Conservation (phyloP, 331 rosid species). For the Pyracantha coccinea region DNA sequence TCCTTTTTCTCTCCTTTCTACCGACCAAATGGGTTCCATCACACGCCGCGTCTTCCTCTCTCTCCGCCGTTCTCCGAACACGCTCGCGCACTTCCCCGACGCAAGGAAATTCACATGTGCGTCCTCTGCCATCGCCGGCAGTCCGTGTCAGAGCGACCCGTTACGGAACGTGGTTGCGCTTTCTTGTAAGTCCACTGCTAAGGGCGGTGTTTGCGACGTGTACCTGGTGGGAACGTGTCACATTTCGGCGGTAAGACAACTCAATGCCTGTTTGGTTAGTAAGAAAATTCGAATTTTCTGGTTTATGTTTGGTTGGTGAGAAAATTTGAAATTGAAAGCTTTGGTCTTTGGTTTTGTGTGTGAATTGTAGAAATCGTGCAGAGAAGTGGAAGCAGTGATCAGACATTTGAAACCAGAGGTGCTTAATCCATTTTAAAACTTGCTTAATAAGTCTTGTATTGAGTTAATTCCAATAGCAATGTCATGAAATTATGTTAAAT, state of each 20-base stretch:
- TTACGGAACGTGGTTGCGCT: conserved; percentile 43
- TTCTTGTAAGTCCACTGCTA: conserved; percentile 61
- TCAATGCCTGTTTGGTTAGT: neutral
- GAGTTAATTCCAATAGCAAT: neutral
- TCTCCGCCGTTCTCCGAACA: conserved; percentile 3
- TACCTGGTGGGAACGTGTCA: conserved; percentile 85
- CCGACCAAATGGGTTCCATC: too few relatives aligned
- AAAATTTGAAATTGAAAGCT: neutral
- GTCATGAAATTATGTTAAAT: conserved; percentile 6
- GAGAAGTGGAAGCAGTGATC: conserved; percentile 77
- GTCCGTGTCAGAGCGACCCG: conserved; percentile 8
- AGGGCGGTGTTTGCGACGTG: conserved; percentile 68
- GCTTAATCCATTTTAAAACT: conserved; percentile 12
- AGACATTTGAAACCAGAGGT: conserved; percentile 80
- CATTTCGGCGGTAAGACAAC: conserved; percentile 55
- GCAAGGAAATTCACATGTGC: neutral
- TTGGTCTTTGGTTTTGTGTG: conserved; percentile 3
- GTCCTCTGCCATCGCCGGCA: neutral
- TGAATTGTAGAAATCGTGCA: conserved; percentile 75
- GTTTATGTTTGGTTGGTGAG: neutral
- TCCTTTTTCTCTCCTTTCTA: too few relatives aligned
- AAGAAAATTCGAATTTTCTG: neutral
- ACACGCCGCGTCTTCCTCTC: conserved; percentile 1
- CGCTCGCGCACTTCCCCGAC: conserved; percentile 21
- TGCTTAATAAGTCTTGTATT: neutral